phyloP scores from a whole-genome alignment of 192 early-diverging fungal genomes.

The Coemansia javaensis region DNA sequence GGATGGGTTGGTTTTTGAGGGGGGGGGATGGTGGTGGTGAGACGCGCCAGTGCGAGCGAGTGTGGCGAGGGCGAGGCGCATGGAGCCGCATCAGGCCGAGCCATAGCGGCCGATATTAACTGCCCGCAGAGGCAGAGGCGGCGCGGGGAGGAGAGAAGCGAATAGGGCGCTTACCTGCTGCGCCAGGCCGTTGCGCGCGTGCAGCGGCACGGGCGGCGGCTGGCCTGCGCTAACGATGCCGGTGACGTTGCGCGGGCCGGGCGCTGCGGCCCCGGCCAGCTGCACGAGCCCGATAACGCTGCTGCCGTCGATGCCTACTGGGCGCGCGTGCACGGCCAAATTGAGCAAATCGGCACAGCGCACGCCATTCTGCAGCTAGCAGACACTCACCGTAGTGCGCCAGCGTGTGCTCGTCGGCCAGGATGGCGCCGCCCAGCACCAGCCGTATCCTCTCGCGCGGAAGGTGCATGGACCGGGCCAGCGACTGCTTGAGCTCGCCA shows the following conservation, averaged over 20 bases:
- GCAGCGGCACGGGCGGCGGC: constrained; percentile 1
- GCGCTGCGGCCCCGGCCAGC: constrained; percentile 18
- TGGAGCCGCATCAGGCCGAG: too few relatives aligned
- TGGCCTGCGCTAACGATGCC: constrained; percentile 19
- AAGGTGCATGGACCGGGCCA: constrained; percentile 25
- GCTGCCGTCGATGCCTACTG: constrained; percentile 20
- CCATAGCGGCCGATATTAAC: too few relatives aligned
- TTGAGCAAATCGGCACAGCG: not conserved
- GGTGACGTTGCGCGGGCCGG: constrained; percentile 14
- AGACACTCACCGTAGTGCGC: constrained; percentile 31
- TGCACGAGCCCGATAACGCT: constrained; percentile 21
- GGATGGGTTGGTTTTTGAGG: too few relatives aligned
- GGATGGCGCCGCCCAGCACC: constrained; percentile 30
- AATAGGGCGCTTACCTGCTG: constrained; percentile 31
- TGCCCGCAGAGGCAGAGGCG: too few relatives aligned
- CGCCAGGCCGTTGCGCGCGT: constrained; percentile 11
- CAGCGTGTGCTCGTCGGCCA: constrained; percentile 32
- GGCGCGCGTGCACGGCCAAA: not conserved
- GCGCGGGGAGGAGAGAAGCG: too few relatives aligned
- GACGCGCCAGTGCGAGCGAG: too few relatives aligned
- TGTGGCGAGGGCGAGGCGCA: too few relatives aligned
- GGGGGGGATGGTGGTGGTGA: too few relatives aligned
- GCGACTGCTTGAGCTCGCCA: constrained; percentile 22
- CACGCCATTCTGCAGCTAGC: not conserved
- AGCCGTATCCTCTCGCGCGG: constrained; percentile 34